Evolutionary conservation across 352 stramenopile species (phyloP), one percentile per base, ranked within the genome.

Genomic region (Aphanomyces cochlioides): DNA sequence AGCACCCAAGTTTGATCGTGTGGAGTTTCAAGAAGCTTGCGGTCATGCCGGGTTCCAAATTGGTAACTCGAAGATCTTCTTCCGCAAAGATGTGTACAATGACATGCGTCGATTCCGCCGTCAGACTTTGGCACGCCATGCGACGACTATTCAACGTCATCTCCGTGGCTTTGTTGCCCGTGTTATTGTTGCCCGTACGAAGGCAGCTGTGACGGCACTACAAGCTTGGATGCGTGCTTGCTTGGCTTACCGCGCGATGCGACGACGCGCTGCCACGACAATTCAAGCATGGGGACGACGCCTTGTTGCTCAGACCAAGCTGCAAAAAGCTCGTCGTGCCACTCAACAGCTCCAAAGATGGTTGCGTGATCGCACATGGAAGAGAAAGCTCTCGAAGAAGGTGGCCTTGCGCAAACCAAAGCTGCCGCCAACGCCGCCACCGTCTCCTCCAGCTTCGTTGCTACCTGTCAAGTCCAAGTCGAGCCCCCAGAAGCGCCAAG

Each of bases 61-160:
- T 17, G 81, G 83, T 57, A 83, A 77, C 43, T 87, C 81, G 21
- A 65, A 89, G 4, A 79, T 90, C 6, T 90, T 90, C 72, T 90
- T 73, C 74, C 85, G 85, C 68, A 84, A 78, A 2, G 78, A 74
- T 21, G 78, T 73, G 36, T 89, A 84, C 75, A 87, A 85, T 53
- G 66, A 75, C 13, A 80, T 89, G 47, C 84, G 72, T 48, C 79
- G 74, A n/a, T 82, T 87, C 28, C 79, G 82, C 1, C 58, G 83
- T 5, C 76, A 81, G 36, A 48, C 84, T 10, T 72, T 77, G 13
- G 76, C 72, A 12, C 67, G 75, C 45, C 67, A 75, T 53, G 80
- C 79, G 28, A 76, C 73, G 17, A 57, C 79, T 12, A 36, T 90
- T 19, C 81, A 90, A 61, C 78, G 78, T 15, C 56, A 83, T 69